Percentiles rank a stretch among this genome's conserved stretches.
phyloP scores from a whole-genome alignment of 2,329 filamentous ascomycete genomes.

The Xylariaceae sp. region DNA sequence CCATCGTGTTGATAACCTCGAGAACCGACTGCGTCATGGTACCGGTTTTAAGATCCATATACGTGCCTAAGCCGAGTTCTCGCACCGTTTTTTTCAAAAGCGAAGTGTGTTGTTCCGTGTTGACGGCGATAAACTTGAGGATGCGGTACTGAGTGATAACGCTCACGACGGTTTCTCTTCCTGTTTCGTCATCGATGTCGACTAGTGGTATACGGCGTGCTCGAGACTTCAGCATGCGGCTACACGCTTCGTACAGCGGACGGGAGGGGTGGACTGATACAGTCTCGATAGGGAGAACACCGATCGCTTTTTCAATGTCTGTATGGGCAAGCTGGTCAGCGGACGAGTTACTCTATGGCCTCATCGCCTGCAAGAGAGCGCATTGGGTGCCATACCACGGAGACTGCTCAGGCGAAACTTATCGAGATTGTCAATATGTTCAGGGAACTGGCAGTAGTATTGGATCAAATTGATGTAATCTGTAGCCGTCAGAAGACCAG shows the following conservation, averaged over 20 bases:
- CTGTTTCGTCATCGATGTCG: conserved; percentile 90
- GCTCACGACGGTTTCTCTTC: conserved; percentile 86
- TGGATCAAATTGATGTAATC: conserved; percentile 99
- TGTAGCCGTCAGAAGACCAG: conserved; percentile 87
- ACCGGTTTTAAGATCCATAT: conserved; percentile 72
- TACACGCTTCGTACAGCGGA: conserved; percentile 91
- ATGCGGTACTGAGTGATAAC: conserved; percentile 98
- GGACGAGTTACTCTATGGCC: not conserved
- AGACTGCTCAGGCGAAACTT: conserved; percentile 90
- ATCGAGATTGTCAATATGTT: conserved; percentile 82
- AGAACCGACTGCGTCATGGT: conserved; percentile 88
- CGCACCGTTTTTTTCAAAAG: conserved; percentile 80
- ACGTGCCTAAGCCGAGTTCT: conserved; percentile 82
- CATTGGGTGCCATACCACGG: conserved; percentile 56
- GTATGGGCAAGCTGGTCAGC: conserved; percentile 13
- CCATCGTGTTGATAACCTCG: conserved; percentile 89
- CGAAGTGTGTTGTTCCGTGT: conserved; percentile 77
- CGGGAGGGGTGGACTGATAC: conserved; percentile 89
- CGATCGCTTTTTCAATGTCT: conserved; percentile 95
- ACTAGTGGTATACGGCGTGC: conserved; percentile 91
- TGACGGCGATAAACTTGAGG: conserved; percentile 97
- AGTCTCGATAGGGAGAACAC: conserved; percentile 85
- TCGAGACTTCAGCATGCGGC: conserved; percentile 87
- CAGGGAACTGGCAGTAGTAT: conserved; percentile 97
- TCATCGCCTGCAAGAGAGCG: conserved; percentile 12